Evolutionary conservation across 179 eudicot species (phyloP), one percentile per base, ranked within the genome.

Genomic region (Beta corolliflora): DNA sequence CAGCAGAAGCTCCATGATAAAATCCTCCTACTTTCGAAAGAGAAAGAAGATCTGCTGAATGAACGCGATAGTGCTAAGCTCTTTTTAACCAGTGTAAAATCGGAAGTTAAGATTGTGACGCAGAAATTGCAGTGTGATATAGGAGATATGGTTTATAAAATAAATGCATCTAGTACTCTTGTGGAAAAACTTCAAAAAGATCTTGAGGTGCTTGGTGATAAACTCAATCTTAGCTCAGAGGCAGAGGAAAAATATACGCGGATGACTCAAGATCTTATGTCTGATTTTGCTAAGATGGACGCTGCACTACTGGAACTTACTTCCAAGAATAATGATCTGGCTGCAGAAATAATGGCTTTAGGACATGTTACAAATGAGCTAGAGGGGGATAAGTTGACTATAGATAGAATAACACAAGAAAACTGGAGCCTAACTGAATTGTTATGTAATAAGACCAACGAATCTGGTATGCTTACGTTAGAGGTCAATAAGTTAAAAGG

Each of bases 121-220:
- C 87, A 86, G 88, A 92, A 88, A 81, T 88, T 92, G 82, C 86
- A 87, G 81, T 82, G 74, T 81, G 90, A 88, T 66, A 68, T 93
- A 75, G 81, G 68, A 8, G 85, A 84, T 52, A 86, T 90, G 88
- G 87, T 77, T 66, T n/a, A n/a, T n/a, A n/a, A n/a, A n/a, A n/a
- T n/a, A n/a, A 91, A 89, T 81, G 73, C 65, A 29, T 87, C 96
- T 41, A 82, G 81, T 83, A 79, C 82, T 69, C 86, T 90, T 69
- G 86, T 87, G 55, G 91, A 80, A 58, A 91, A 88, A 81, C 90
- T 97, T 89, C 94, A 91, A 77, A 73, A 71, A 81, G 87, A 88
- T 71, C 87, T 91, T 68, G 94, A 91, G 67, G 83, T 84, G 64
- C 83, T 92, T 75, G 83, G 88, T 81, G 85, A 84, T 75, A 92